Conservation (phyloP, 805 yeast species). For the Spathaspora girioi region DNA sequence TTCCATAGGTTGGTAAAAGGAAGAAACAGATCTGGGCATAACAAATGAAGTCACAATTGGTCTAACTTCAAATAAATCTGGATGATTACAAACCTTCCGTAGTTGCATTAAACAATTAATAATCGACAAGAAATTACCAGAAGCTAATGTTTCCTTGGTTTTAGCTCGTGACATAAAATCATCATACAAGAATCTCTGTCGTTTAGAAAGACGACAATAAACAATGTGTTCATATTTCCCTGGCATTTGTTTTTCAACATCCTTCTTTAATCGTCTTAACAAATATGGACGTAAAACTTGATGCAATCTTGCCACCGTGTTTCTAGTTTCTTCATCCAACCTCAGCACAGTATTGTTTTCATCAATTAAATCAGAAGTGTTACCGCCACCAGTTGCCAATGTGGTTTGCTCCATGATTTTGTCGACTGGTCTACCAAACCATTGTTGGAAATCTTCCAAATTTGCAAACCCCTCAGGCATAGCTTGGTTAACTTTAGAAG, state of each 20-base stretch:
- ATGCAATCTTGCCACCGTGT: constrained; percentile 84
- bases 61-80: constrained; percentile 92
- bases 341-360: constrained; percentile 33
- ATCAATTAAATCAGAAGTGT: constrained; percentile 42
- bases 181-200: constrained; percentile 89
- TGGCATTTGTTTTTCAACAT: constrained; percentile 99
- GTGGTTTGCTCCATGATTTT: constrained; percentile 70
- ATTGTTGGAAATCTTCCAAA: constrained; percentile 90
- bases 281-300: constrained; percentile 92
- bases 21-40: constrained; percentile 58
- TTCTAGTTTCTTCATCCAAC: constrained; percentile 72
- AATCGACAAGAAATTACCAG: constrained; percentile 92
- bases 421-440: constrained; percentile 99
- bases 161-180: constrained; percentile 97
- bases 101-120: constrained; percentile 97
- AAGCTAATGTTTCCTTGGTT: constrained; percentile 87
- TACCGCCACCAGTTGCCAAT: constrained; percentile 30
- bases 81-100: constrained; percentile 94
- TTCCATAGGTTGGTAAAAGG: constrained; percentile 43
- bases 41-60: constrained; percentile 91
- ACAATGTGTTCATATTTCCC: constrained; percentile 94
- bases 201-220: constrained; percentile 84
- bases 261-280: constrained; percentile 86
- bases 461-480: constrained; percentile 97
- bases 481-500: constrained; percentile 62